Conservation (phyloP, 495 filamentous ascomycete species). For the Daldinia childiae region DNA sequence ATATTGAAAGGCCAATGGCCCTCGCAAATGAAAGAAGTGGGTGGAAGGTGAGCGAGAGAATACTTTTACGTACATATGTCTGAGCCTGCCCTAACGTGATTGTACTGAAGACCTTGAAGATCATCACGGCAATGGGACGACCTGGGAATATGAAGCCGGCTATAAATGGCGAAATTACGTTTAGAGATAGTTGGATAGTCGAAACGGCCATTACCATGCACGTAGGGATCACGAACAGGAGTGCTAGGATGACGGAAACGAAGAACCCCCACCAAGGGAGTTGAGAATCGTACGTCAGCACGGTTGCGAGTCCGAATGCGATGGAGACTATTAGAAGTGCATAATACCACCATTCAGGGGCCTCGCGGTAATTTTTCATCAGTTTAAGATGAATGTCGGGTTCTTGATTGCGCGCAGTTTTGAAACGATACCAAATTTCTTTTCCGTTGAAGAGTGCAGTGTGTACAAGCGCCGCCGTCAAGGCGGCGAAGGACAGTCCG, state of each 20-base stretch:
- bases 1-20: not conserved
- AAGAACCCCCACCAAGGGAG: slow-evolving; percentile 60
- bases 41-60: not conserved
- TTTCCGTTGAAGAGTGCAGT: slow-evolving; percentile 64
- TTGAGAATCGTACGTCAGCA: slow-evolving; percentile 61
- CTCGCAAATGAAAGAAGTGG: not conserved
- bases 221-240: slow-evolving; percentile 62
- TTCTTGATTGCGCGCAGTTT: slow-evolving; percentile 59
- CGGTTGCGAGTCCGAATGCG: slow-evolving; percentile 62
- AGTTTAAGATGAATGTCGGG: slow-evolving; percentile 71
- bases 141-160: slow-evolving; percentile 72
- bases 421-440: slow-evolving; percentile 63
- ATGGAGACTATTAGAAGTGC: slow-evolving; percentile 59
- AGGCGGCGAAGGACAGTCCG: slow-evolving; percentile 68
- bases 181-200: slow-evolving; percentile 64
- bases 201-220: slow-evolving; percentile 65
- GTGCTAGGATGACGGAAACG: slow-evolving; percentile 58
- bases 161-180: slow-evolving; percentile 70
- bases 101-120: slow-evolving; percentile 71
- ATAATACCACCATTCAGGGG: slow-evolving; percentile 72
- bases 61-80: slow-evolving; percentile 47
- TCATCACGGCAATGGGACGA: slow-evolving; percentile 69
- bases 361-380: slow-evolving; percentile 67
- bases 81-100: slow-evolving; percentile 67
- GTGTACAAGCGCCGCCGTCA: slow-evolving; percentile 65